phyloP scores from a whole-genome alignment of 192 early-diverging fungal species.

The Lunasporangiospora selenospora region DNA sequence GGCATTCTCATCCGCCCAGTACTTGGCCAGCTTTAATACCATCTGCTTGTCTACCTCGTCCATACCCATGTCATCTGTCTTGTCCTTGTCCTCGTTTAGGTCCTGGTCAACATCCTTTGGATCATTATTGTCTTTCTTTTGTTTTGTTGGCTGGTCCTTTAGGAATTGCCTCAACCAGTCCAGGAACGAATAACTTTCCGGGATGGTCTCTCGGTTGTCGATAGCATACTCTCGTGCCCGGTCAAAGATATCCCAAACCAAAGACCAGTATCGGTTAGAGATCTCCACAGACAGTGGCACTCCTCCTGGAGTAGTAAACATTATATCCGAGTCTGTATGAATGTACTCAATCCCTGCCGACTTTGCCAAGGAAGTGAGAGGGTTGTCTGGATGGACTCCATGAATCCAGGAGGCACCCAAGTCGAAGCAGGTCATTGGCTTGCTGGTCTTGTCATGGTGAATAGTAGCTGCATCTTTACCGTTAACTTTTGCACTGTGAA shows the following conservation, averaged over 20 bases:
- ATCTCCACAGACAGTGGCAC: slow-evolving; percentile 1
- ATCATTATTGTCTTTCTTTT: slow-evolving; percentile 4
- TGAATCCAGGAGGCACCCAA: slow-evolving; percentile 49
- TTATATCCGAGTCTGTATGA: slow-evolving; percentile 27
- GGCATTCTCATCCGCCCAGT: slow-evolving; percentile 45
- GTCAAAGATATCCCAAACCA: slow-evolving; percentile 37
- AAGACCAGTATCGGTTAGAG: slow-evolving; percentile 23
- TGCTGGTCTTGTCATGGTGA: slow-evolving; percentile 12
- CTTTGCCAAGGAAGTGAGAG: slow-evolving; percentile 10
- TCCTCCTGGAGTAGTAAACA: slow-evolving; percentile 20
- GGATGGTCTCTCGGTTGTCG: slow-evolving; percentile 18
- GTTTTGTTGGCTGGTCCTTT: background rate
- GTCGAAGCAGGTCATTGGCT: slow-evolving; percentile 16
- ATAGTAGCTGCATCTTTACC: no score
- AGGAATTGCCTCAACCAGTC: slow-evolving; percentile 23
- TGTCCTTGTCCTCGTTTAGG: no score
- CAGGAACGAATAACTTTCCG: slow-evolving; percentile 13
- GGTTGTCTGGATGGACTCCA: slow-evolving; percentile 35
- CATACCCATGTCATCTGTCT: no score
- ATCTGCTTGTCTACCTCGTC: background rate
- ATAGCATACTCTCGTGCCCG: slow-evolving; percentile 18
- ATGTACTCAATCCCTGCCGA: slow-evolving; percentile 10
- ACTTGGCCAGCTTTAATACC: slow-evolving; percentile 13
- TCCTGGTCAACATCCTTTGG: slow-evolving; percentile 18
- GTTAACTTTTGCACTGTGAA: no score